Evolutionary conservation across 306 rosid species (phyloP).

Genomic region (cucumber (Cucumis sativus)): DNA sequence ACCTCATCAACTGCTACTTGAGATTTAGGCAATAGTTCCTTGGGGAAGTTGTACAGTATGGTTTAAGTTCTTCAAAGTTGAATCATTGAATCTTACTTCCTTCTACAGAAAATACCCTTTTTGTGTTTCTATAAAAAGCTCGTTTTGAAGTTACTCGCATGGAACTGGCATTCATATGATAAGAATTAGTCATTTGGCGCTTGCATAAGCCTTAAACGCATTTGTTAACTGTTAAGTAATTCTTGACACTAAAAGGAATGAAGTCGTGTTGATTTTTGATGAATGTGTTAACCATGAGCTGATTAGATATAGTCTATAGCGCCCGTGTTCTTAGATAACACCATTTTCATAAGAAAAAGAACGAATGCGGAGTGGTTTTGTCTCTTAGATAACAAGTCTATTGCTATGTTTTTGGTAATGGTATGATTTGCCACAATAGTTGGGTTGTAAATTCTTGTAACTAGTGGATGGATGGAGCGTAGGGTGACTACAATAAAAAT

Average conservation of each 20-base stretch:
- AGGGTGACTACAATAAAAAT: too few species aligned
- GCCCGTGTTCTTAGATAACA: background rate
- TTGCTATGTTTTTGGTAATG: too few species aligned
- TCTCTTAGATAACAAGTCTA: background rate
- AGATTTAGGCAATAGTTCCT: slow-evolving; percentile 17
- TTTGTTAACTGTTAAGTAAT: background rate
- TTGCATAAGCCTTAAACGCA: background rate
- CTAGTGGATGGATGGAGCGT: too few species aligned
- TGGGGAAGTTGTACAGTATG: background rate
- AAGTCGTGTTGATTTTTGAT: background rate
- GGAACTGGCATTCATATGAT: background rate
- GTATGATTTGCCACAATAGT: too few species aligned
- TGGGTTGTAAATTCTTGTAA: too few species aligned
- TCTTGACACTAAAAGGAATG: background rate
- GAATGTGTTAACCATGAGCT: background rate
- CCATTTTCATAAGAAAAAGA: background rate
- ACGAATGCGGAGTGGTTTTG: background rate
- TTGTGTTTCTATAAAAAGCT: background rate
- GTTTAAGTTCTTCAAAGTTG: background rate
- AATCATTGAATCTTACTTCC: background rate
- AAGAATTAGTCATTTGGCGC: background rate
- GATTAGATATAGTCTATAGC: background rate
- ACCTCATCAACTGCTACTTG: slow-evolving; percentile 3
- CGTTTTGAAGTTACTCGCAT: background rate
- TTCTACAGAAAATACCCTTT: background rate